Evolutionary conservation across 73 alveolate species (phyloP).

Genomic region (Vitrella brassicaformis): DNA sequence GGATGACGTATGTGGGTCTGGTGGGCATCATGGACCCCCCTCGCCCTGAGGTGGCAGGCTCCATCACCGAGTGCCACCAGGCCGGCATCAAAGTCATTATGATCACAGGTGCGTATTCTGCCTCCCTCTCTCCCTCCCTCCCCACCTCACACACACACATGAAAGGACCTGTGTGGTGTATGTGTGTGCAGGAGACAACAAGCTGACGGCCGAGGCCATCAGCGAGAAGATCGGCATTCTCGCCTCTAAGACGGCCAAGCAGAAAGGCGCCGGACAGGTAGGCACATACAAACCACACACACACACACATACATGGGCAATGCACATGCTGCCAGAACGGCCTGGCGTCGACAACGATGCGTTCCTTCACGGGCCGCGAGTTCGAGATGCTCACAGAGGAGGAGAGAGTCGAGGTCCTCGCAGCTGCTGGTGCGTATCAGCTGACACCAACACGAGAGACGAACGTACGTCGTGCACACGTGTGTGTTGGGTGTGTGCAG

Average conservation of each 20-base stretch:
- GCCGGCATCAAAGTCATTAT: constrained; percentile 85
- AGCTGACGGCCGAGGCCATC: constrained; percentile 87
- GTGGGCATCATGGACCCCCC: constrained; percentile 81
- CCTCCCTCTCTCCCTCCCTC: too few species aligned
- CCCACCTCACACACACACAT: too few species aligned
- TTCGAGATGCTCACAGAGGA: constrained; percentile 25
- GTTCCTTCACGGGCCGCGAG: constrained; percentile 1
- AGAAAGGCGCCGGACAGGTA: too few species aligned
- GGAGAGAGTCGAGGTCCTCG: constrained; percentile 9
- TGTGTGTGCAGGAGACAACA: constrained; percentile 93
- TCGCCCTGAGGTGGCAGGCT: constrained; percentile 77
- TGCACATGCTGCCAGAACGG: too few species aligned
- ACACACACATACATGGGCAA: too few species aligned
- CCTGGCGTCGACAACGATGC: too few species aligned
- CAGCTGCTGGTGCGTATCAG: not conserved
- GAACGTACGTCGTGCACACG: too few species aligned
- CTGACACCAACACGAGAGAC: too few species aligned
- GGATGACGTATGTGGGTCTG: constrained; percentile 14
- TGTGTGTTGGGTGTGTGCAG: constrained; percentile 15
- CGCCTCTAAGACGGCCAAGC: too few species aligned
- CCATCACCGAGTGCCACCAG: constrained; percentile 68
- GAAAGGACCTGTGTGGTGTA: constrained; percentile 26
- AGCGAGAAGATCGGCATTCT: constrained; percentile 77
- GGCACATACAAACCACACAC: too few species aligned
- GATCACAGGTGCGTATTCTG: constrained; percentile 7